Base-by-base conservation (phyloP, 352 stramenopile genomes). In the Globisporangium radiosum region DNA sequence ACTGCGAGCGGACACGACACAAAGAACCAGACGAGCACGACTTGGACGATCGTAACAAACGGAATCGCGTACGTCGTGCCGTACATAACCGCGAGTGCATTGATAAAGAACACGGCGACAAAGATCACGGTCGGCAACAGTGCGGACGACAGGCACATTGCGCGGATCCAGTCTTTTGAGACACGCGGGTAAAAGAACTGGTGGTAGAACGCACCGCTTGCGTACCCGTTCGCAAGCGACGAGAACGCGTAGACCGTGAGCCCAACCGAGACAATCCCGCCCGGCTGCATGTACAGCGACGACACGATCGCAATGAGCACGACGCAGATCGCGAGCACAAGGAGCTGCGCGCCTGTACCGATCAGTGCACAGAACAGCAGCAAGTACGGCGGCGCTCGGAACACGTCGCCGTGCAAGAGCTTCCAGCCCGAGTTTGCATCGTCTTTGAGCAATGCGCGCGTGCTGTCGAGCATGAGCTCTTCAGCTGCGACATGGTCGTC, bases 21-120 rank as follows among this genome's bases (percentile, higher is more conserved):
- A 68, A 99, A 98, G 62, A 98, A 88, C 96, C 96, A 99, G 19
- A 99, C 88, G 36, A 98, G 84, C 52, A 98, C 91, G 14, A 99
- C 81, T 68, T 92, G 84, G 5, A 95, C 75, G 40, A 94, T 93
- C 37, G 83, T 92, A 51, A 89, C 78, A 56, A 91, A 93, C 48
- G 83, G 81, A 53, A 94, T 92, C 44, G 88, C 83, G 62, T 92
- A 92, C 47, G 86, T 96, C 44, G 82, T 94, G 17, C 81, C 88
- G 55, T 93, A 95, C 25, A 76, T 66, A 8, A 95, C 73, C 0
- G 86, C 85, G 7, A 94, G 59, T 14, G 83, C 77, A 60, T 94
- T 95, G 73, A 96, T 93, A 61, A 92, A 93, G 68, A 95, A 95
- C 25, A 96, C 78, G 25, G 85, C 80, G 44, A 90, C 68, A 58